These are phyloP conservation scores for Chaetomiaceae sp. DNA, from an alignment of 2,329 filamentous ascomycete species.

Conservation along the genomic window DNA sequence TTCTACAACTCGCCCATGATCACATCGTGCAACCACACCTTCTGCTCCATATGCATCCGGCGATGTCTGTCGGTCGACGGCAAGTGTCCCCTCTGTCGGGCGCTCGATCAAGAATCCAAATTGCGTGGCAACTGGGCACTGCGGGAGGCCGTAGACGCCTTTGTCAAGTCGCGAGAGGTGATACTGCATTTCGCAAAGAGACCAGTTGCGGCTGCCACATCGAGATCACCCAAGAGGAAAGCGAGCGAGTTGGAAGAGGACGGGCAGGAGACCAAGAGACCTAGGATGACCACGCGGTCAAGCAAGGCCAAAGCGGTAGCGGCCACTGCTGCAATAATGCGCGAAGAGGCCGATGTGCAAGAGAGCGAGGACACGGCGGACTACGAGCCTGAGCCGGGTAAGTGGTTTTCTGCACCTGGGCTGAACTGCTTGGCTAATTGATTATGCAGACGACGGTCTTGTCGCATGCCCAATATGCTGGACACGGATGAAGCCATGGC, in stretches of 20 bases:
- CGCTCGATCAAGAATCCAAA: conserved; percentile 75
- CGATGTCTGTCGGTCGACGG: conserved; percentile 77
- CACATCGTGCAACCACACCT: conserved; percentile 91
- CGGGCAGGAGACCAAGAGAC: conserved; percentile 41
- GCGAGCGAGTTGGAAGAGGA: conserved; percentile 34
- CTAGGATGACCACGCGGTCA: conserved; percentile 49
- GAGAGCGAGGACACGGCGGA: conserved; percentile 36
- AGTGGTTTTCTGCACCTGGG: neutral
- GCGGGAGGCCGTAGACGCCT: conserved; percentile 78
- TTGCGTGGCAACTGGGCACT: conserved; percentile 80
- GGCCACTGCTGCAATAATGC: conserved; percentile 34
- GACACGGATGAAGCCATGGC: conserved; percentile 70
- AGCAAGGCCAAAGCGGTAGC: conserved; percentile 41
- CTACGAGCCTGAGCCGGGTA: conserved; percentile 32
- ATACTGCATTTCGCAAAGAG: conserved; percentile 61
- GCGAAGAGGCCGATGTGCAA: conserved; percentile 27
- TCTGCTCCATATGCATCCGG: conserved; percentile 94
- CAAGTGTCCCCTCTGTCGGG: conserved; percentile 81
- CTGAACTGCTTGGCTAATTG: neutral
- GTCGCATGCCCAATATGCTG: conserved; percentile 81
- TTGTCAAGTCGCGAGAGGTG: conserved; percentile 58
- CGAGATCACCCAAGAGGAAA: conserved; percentile 50
- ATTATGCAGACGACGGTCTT: conserved; percentile 61
- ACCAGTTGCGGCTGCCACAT: conserved; percentile 26
- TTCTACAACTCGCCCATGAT: conserved; percentile 94